phyloP scores from a whole-genome alignment of 2,329 filamentous ascomycete genomes.

The Clonostachys sp. region DNA sequence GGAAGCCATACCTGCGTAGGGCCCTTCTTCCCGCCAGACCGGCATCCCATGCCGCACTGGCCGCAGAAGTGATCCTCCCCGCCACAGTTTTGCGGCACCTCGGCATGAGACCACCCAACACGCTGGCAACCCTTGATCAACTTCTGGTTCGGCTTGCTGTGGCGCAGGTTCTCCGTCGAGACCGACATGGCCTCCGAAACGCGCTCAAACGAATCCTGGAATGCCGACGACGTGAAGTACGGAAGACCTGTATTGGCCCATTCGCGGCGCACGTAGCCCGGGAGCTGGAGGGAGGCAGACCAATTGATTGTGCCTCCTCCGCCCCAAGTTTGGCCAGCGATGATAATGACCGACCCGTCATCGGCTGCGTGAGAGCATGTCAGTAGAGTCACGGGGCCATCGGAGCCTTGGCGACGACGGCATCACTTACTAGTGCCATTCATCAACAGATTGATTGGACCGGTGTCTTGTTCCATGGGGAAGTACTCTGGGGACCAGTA shows the following conservation, averaged over 20 bases:
- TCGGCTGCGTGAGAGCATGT: background rate
- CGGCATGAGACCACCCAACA: slow-evolving; percentile 61
- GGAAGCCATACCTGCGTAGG: slow-evolving; percentile 69
- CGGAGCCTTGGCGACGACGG: background rate
- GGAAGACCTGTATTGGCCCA: slow-evolving; percentile 63
- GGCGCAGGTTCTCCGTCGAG: slow-evolving; percentile 53
- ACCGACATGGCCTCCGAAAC: slow-evolving; percentile 75
- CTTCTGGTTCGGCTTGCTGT: slow-evolving; percentile 62
- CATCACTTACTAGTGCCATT: background rate
- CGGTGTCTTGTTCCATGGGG: slow-evolving; percentile 48
- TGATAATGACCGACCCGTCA: slow-evolving; percentile 50
- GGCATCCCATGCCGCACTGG: slow-evolving; percentile 46
- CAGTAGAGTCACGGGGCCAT: background rate
- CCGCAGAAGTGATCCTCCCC: slow-evolving; percentile 63
- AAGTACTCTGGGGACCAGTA: slow-evolving; percentile 62
- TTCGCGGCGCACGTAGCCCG: slow-evolving; percentile 66
- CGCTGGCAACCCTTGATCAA: slow-evolving; percentile 67
- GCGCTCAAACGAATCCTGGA: slow-evolving; percentile 66
- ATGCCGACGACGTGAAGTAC: slow-evolving; percentile 66
- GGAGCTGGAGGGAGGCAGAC: slow-evolving; percentile 55
- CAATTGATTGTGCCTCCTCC: slow-evolving; percentile 80
- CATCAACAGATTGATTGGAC: slow-evolving; percentile 3
- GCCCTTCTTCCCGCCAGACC: slow-evolving; percentile 67
- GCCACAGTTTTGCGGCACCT: slow-evolving; percentile 72
- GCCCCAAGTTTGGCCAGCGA: slow-evolving; percentile 68